Evolutionary conservation across 2,329 filamentous ascomycete species (phyloP).

Genomic region (Parastagonospora avenae): DNA sequence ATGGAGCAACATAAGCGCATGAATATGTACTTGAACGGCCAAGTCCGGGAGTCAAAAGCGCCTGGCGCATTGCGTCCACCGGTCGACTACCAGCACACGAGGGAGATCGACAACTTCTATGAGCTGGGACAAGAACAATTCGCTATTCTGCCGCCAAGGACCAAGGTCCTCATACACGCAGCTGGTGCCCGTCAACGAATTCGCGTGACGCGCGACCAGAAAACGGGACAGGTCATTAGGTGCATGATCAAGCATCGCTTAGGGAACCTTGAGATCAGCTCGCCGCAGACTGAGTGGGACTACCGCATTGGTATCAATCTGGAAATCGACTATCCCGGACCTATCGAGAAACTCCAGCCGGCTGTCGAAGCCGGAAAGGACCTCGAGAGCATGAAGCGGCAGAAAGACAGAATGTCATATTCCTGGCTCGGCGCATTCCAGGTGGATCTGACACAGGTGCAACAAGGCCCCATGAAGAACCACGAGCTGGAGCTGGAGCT

Average conservation of each 20-base stretch:
- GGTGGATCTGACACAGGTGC: conserved; percentile 92
- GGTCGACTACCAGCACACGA: conserved; percentile 80
- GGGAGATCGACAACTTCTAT: conserved; percentile 81
- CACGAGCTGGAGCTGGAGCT: conserved; percentile 85
- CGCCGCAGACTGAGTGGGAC: conserved; percentile 78
- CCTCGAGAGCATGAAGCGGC: conserved; percentile 60
- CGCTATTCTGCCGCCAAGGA: conserved; percentile 52
- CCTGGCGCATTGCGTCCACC: conserved; percentile 56
- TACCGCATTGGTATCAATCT: conserved; percentile 94
- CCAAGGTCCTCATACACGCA: conserved; percentile 61
- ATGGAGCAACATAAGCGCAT: conserved; percentile 85
- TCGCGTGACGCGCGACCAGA: conserved; percentile 74
- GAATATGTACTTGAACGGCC: conserved; percentile 82
- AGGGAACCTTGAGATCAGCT: conserved; percentile 83
- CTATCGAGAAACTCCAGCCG: conserved; percentile 59
- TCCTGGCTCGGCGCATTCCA: conserved; percentile 79
- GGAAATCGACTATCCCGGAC: conserved; percentile 81
- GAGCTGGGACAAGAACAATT: conserved; percentile 58
- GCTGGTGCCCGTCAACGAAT: conserved; percentile 31
- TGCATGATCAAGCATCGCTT: conserved; percentile 94
- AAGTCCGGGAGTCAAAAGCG: conserved; percentile 61
- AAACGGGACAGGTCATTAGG: conserved; percentile 70
- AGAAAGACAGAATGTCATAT: conserved; percentile 92
- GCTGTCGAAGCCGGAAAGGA: conserved; percentile 50
- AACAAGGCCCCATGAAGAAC: conserved; percentile 63